Evolutionary conservation across 2,329 filamentous ascomycete species (phyloP).

Genomic region (Uncinocarpus reesii): DNA sequence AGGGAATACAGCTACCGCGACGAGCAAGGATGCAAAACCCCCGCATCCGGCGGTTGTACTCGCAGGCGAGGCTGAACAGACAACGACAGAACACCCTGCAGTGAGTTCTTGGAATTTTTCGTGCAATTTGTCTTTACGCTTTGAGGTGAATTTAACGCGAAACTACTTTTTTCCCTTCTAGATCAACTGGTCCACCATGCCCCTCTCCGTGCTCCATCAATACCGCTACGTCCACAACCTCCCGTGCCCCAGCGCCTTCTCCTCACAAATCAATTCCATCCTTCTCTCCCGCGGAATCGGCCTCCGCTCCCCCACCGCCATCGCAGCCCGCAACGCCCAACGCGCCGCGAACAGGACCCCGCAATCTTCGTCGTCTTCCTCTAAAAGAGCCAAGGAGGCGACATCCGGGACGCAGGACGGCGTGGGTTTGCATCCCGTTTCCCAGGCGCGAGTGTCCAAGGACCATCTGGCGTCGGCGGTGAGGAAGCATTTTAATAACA

Average conservation of each 20-base stretch:
- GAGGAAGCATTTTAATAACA: conserved; percentile 40
- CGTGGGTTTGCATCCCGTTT: background rate
- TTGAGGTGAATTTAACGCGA: background rate
- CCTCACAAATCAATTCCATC: conserved; percentile 38
- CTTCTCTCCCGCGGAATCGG: conserved; percentile 39
- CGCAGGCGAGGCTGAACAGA: conserved; percentile 16
- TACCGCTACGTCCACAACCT: conserved; percentile 42
- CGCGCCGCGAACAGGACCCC: conserved; percentile 20
- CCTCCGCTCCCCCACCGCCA: conserved; percentile 36
- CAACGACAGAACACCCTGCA: conserved; percentile 21
- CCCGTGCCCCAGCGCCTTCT: conserved; percentile 35
- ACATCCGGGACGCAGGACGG: background rate
- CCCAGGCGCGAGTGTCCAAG: conserved; percentile 34
- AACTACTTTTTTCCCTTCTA: conserved; percentile 18
- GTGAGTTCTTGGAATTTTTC: conserved; percentile 20
- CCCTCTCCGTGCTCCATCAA: conserved; percentile 38
- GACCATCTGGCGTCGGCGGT: conserved; percentile 35
- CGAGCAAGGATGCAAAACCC: conserved; percentile 22
- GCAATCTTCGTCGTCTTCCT: background rate
- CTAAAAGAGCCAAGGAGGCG: background rate
- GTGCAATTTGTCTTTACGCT: background rate
- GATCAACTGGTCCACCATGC: conserved; percentile 37
- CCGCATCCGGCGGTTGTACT: conserved; percentile 17
- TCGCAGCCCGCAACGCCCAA: conserved; percentile 27
- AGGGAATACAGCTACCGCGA: conserved; percentile 19